Evolutionary conservation across 345 rosid genomes (phyloP).

Genomic region (Salix dunnii): DNA sequence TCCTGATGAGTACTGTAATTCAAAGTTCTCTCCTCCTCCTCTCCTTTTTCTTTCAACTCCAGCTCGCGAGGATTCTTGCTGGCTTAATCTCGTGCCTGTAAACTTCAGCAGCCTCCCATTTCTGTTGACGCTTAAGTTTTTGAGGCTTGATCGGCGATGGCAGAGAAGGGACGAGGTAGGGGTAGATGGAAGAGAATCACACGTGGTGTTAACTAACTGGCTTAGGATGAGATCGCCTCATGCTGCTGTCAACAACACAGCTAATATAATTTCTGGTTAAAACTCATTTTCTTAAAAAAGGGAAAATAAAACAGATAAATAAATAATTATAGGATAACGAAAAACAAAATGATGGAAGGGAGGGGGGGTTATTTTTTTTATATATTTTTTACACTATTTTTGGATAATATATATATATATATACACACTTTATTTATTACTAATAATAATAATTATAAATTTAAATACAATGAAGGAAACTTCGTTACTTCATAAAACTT

Average conservation of each 20-base stretch:
- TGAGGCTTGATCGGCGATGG: constrained; percentile 8
- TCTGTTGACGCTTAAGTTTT: neutral
- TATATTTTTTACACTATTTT: too few relatives aligned
- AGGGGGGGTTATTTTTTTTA: too few relatives aligned
- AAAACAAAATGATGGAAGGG: too few relatives aligned
- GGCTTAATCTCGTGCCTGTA: neutral
- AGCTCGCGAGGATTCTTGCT: constrained; percentile 18
- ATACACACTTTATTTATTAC: too few relatives aligned
- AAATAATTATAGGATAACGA: too few relatives aligned
- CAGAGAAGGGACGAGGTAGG: constrained; percentile 23
- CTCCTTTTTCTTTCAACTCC: constrained; percentile 32
- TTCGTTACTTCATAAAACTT: too few relatives aligned
- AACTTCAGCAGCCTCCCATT: constrained; percentile 15
- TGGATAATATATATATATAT: too few relatives aligned
- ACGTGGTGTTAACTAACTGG: constrained; percentile 24
- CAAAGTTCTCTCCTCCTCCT: constrained; percentile 5
- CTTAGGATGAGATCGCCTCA: neutral
- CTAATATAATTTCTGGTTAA: neutral
- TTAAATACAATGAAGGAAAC: too few relatives aligned
- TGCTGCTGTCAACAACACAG: neutral
- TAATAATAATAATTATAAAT: too few relatives aligned
- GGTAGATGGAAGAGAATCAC: constrained; percentile 29
- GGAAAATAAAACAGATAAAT: too few relatives aligned
- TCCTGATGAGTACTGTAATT: constrained; percentile 10
- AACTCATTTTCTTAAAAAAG: too few relatives aligned